Evolutionary conservation across 148 eudicot species (phyloP).

Genomic region (Amaranthus palmeri): DNA sequence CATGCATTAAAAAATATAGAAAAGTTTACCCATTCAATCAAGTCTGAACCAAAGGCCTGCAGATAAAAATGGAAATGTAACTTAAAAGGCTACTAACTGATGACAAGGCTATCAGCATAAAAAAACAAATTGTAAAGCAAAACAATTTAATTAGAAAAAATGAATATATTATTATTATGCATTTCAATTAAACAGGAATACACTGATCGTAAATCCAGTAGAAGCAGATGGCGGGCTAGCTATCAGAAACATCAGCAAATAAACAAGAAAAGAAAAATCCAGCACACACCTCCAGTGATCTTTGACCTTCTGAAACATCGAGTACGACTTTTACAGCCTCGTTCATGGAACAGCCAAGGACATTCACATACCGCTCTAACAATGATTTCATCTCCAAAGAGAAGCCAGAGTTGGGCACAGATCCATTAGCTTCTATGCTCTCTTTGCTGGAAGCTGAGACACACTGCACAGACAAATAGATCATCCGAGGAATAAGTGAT

Average conservation of each 20-base stretch:
- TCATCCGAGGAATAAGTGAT: conserved; percentile 78
- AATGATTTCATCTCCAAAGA: conserved; percentile 57
- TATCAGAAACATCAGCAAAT: neutral
- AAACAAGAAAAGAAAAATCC: neutral
- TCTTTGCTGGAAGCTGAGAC: conserved; percentile 66
- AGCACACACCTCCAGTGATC: conserved; percentile 49
- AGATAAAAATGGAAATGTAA: neutral
- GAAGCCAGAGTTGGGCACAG: conserved; percentile 37
- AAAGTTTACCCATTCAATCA: conserved; percentile 78
- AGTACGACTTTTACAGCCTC: conserved; percentile 61
- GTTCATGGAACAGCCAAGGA: conserved; percentile 59
- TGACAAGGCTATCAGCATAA: neutral
- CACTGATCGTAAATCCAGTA: neutral
- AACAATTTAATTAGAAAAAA: neutral
- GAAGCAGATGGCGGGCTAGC: neutral
- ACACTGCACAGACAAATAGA: conserved; percentile 73
- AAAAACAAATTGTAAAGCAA: neutral
- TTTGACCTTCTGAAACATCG: conserved; percentile 48
- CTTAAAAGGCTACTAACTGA: neutral
- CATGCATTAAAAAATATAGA: conserved; percentile 78
- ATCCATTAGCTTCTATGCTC: conserved; percentile 54
- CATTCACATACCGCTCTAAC: conserved; percentile 64
- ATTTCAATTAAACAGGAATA: neutral
- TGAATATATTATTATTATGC: neutral
- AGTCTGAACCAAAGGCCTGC: conserved; percentile 54